Percentiles rank a stretch among this genome's conserved stretches.
Evolutionary conservation across 2,329 filamentous ascomycete genomes (phyloP).

Genomic region (Epichloe scottii): DNA sequence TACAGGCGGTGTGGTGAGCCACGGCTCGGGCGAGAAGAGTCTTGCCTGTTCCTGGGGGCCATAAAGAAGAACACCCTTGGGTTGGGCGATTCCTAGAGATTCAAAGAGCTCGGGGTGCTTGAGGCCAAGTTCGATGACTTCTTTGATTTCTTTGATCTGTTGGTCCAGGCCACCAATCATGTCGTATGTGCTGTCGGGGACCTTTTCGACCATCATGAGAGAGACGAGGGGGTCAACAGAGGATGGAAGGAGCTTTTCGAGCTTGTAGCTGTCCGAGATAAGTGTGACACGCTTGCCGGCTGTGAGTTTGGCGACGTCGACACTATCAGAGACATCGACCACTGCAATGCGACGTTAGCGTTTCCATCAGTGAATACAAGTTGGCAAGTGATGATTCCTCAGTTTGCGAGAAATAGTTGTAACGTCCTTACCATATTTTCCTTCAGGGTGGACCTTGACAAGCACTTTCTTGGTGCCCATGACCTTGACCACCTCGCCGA

Average conservation of each 20-base stretch:
- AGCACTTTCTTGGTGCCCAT: conserved; percentile 99
- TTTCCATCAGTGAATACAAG: not conserved
- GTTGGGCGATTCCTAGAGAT: conserved; percentile 95
- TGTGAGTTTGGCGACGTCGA: conserved; percentile 91
- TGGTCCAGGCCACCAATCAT: conserved; percentile 99
- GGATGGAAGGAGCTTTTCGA: conserved; percentile 96
- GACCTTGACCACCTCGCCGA: conserved; percentile 99
- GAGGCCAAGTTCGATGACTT: conserved; percentile 95
- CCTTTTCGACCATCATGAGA: conserved; percentile 99
- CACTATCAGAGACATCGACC: conserved; percentile 86
- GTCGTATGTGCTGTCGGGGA: conserved; percentile 98
- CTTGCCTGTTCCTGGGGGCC: conserved; percentile 96
- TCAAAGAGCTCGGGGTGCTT: conserved; percentile 99
- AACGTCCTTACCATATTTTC: conserved; percentile 78
- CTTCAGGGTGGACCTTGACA: conserved; percentile 97
- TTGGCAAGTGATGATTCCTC: not conserved
- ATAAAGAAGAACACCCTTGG: conserved; percentile 93
- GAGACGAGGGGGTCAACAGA: conserved; percentile 97
- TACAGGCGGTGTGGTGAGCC: conserved; percentile 96
- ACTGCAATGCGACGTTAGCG: conserved; percentile 39
- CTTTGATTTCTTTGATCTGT: conserved; percentile 99
- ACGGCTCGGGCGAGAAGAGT: conserved; percentile 90
- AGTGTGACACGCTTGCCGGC: conserved; percentile 95
- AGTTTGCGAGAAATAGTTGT: too few species aligned
- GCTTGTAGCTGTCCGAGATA: conserved; percentile 93